Evolutionary conservation across 805 yeast species (phyloP), one percentile per base, ranked within the genome.

Genomic region (Candida vartiovaarae): DNA sequence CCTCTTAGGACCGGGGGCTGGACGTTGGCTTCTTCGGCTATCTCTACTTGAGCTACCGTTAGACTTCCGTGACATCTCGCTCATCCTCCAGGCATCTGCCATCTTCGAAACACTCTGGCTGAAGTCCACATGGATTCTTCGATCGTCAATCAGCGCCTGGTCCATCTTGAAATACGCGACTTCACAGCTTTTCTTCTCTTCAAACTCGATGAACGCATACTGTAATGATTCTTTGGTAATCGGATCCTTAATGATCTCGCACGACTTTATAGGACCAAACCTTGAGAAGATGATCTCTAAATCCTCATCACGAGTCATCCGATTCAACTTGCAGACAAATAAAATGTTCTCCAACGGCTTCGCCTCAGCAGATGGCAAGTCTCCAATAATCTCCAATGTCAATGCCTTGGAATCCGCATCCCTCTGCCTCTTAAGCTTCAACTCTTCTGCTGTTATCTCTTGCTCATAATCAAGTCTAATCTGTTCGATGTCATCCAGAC

Each of bases 201-300:
- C 68, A 54, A 64, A 82, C 52, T 80, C 84, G 29, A 82, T 74
- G 48, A 82, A 82, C 3, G 80, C 90, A 54, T 82, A 82, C 41
- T 76, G 72, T 33, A 78, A 53, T 2, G 80, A 75, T 11, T 69
- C 70, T 0, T 75, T 72, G 0, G 79, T 69, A 4, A 53, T 59
- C 28, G 62, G 62, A 49, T 78, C 83, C 34, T 65, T 57, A 10
- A 81, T 67, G 11, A 82, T 62, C 41, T 79, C 80, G 45, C 79
- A 72, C 2, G 75, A 67, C 1, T 52, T 45, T 20, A 82, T 73
- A 5, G 60, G 49, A 1, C 89, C 89, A 62, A 80, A 82, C 41
- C 84, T 64, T n/a, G 74, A 65, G 53, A 82, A 82, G 10, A 82
- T 75, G 30, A 72, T 57, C 34, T 66, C 63, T 27, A 82, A 56